Conservation (phyloP, 345 rosid species). For the Eucalyptus shirleyi region DNA sequence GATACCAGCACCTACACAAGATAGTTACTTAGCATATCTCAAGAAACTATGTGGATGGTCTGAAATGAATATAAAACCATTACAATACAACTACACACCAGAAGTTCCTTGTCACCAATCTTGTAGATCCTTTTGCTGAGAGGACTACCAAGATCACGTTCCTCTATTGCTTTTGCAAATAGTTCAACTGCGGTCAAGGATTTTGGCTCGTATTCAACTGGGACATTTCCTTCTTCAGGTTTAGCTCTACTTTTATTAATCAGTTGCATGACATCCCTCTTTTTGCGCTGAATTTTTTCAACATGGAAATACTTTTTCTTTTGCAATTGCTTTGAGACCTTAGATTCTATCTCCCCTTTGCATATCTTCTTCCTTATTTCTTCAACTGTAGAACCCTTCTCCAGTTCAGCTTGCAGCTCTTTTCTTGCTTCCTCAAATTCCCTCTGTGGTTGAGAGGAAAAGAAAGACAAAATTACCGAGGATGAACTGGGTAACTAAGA, state of each 20-base stretch:
- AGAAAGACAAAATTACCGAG: neutral
- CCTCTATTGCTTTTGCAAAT: slow-evolving; percentile 52
- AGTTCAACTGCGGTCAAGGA: slow-evolving; percentile 46
- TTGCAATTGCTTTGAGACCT: slow-evolving; percentile 16
- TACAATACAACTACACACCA: slow-evolving; percentile 46
- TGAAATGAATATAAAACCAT: neutral
- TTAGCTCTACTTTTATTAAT: slow-evolving; percentile 34
- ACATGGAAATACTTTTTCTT: slow-evolving; percentile 15
- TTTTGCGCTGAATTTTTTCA: slow-evolving; percentile 69
- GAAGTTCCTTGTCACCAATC: slow-evolving; percentile 51
- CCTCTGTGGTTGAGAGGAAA: slow-evolving; percentile 10
- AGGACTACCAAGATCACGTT: slow-evolving; percentile 29
- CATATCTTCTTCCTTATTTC: slow-evolving; percentile 40
- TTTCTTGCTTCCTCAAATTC: slow-evolving; percentile 67
- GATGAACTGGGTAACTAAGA: neutral
- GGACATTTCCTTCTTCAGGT: slow-evolving; percentile 13
- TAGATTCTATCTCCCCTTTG: slow-evolving; percentile 40
- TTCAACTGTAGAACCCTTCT: slow-evolving; percentile 40
- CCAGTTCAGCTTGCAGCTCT: slow-evolving; percentile 49
- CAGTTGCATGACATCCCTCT: slow-evolving; percentile 59
- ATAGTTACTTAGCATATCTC: neutral
- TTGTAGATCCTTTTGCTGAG: slow-evolving; percentile 57
- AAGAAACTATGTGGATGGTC: neutral
- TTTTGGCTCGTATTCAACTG: slow-evolving; percentile 40
- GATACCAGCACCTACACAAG: slow-evolving; percentile 57